Percentiles rank a stretch among this genome's conserved stretches.
These are phyloP conservation scores for Cymbopogon flexuosus DNA, from an alignment of 202 grass and related monocot species.

Conservation along the genomic window DNA sequence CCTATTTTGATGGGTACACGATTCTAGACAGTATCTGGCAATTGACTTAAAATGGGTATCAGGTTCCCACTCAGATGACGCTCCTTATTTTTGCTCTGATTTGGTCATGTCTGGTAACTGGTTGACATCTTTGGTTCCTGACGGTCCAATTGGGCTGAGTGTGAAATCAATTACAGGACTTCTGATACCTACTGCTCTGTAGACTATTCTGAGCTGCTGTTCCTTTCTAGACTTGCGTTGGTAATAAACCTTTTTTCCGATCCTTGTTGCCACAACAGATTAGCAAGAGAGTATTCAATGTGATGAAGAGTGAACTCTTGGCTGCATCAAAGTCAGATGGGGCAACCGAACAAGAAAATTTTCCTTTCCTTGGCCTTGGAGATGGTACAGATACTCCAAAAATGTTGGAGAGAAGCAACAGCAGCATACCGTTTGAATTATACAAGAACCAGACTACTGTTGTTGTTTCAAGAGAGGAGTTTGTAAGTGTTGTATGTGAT, in stretches of 20 bases:
- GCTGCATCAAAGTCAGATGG: slow-evolving; percentile 25
- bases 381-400: slow-evolving; percentile 23
- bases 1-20: slow-evolving; percentile 13
- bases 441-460: slow-evolving; percentile 85
- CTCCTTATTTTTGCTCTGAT: slow-evolving; percentile 25
- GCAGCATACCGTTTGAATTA: slow-evolving; percentile 62
- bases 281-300: slow-evolving; percentile 84
- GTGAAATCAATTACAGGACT: slow-evolving; percentile 18
- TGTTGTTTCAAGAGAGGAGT: slow-evolving; percentile 66
- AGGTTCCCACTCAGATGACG: slow-evolving; percentile 6
- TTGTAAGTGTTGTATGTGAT: slow-evolving; percentile 70
- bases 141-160: slow-evolving; percentile 5
- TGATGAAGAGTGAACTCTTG: slow-evolving; percentile 55
- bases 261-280: slow-evolving; percentile 48
- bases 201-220: neutral
- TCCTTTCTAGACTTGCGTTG: slow-evolving; percentile 1
- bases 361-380: neutral
- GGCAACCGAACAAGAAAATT: slow-evolving; percentile 24
- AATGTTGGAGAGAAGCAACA: slow-evolving; percentile 28
- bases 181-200: slow-evolving; percentile 13
- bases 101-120: slow-evolving; percentile 11
- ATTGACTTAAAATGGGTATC: slow-evolving; percentile 24
- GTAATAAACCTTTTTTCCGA: neutral
- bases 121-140: slow-evolving; percentile 5
- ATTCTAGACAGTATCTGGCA: slow-evolving; percentile 21